A percentile compares a stretch with the other conserved stretches of the same genome.
Conservation (phyloP, 306 rosid genomes). For the Mimosa bimucronata region DNA sequence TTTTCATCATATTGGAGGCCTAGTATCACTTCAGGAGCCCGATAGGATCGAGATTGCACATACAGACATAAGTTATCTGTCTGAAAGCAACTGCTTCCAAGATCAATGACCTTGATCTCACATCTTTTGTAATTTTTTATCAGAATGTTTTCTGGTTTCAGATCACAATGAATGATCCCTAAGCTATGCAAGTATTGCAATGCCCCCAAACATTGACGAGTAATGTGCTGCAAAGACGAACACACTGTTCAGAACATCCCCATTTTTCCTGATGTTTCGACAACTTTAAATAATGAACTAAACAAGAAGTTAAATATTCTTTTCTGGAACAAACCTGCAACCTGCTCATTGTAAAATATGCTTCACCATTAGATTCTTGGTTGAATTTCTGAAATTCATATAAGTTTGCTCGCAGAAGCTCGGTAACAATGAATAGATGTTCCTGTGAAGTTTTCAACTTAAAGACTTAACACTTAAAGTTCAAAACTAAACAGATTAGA, state of each 20-base stretch:
- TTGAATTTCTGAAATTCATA: constrained; percentile 95
- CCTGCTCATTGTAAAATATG: constrained; percentile 77
- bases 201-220: constrained; percentile 93
- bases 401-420: constrained; percentile 88
- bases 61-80: constrained; percentile 86
- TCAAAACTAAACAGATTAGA: constrained; percentile 5
- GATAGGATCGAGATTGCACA: constrained; percentile 94
- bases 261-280: constrained; percentile 14
- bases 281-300: neutral
- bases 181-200: constrained; percentile 83
- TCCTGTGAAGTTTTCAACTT: constrained; percentile 57
- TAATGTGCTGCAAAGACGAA: constrained; percentile 60
- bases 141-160: constrained; percentile 95
- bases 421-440: constrained; percentile 95
- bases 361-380: constrained; percentile 90
- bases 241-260: constrained; percentile 1
- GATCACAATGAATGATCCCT: constrained; percentile 95
- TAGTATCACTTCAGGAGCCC: constrained; percentile 99
- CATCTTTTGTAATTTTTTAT: constrained; percentile 84
- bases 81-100: constrained; percentile 95
- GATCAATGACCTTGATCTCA: constrained; percentile 93
- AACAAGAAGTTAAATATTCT: constrained; percentile 25
- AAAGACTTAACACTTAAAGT: constrained; percentile 22
- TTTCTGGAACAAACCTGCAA: constrained; percentile 77
- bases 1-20: constrained; percentile 91